Percentiles rank a stretch among this genome's conserved stretches.
Conservation (phyloP, 257 asterid species). For the Agastache rugosa region DNA sequence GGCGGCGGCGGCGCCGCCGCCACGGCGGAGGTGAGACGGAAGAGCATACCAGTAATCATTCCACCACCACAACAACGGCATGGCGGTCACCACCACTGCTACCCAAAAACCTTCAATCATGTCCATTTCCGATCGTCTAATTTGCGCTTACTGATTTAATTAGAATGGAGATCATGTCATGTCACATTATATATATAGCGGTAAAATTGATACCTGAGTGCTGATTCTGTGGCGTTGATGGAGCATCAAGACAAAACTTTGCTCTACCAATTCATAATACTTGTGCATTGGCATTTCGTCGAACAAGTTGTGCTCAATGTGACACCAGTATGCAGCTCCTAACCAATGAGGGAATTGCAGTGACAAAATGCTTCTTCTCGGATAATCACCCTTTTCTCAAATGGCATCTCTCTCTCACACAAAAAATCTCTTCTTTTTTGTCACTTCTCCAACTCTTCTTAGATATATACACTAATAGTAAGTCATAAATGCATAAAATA, state of each 20-base stretch:
- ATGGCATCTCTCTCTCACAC: neutral
- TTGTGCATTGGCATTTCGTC: neutral
- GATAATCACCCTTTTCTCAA: neutral
- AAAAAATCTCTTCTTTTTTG: too few species aligned
- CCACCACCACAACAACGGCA: conserved; percentile 49
- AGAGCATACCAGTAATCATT: conserved; percentile 54
- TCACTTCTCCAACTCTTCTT: too few species aligned
- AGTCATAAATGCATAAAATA: too few species aligned
- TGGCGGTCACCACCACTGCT: conserved; percentile 33
- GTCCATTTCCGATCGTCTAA: conserved; percentile 30
- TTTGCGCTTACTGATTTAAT: neutral
- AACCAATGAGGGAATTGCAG: too few species aligned
- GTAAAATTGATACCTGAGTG: neutral
- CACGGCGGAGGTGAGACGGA: conserved; percentile 32
- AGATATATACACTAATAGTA: too few species aligned
- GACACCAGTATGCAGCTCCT: neutral
- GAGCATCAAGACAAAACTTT: conserved; percentile 14
- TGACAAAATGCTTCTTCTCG: neutral
- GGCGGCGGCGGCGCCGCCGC: conserved; percentile 26
- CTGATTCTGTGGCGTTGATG: conserved; percentile 5
- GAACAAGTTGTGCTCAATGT: neutral
- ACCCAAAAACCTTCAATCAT: conserved; percentile 35
- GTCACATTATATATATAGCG: neutral
- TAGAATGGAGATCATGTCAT: neutral
- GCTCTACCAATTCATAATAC: neutral